A percentile compares a stretch with the other conserved stretches of the same genome.
phyloP scores from a whole-genome alignment of 1,284 basidiomycete genomes.

The Coniferiporia sulphurascens region DNA sequence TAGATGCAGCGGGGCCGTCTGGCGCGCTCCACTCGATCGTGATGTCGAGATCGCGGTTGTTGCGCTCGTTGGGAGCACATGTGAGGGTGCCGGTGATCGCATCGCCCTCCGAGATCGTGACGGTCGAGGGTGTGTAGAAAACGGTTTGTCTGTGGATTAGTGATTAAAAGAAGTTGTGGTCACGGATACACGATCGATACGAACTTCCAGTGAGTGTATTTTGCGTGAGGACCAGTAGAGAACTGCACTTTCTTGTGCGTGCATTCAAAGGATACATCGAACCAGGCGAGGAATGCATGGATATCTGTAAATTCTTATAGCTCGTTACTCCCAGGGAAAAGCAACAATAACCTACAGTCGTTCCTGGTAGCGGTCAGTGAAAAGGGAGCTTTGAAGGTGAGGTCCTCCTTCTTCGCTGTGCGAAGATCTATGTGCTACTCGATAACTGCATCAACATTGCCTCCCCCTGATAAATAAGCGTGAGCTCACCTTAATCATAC shows the following conservation, averaged over 20 bases:
- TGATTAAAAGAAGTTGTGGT: neutral
- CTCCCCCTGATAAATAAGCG: constrained; percentile 4
- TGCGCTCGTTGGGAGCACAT: constrained; percentile 84
- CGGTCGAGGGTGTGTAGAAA: constrained; percentile 83
- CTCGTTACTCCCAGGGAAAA: neutral
- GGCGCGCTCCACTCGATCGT: constrained; percentile 61
- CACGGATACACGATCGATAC: constrained; percentile 24
- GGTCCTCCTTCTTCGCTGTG: constrained; percentile 93
- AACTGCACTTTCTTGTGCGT: constrained; percentile 96
- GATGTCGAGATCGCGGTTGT: constrained; percentile 93
- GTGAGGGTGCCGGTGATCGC: constrained; percentile 64
- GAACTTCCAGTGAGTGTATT: constrained; percentile 97
- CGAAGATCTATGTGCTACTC: constrained; percentile 81
- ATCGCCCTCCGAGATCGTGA: constrained; percentile 65
- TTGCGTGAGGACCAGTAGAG: constrained; percentile 92
- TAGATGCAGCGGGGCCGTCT: constrained; percentile 33
- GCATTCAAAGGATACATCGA: constrained; percentile 94
- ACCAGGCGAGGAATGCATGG: constrained; percentile 99
- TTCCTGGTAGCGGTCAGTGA: constrained; percentile 80
- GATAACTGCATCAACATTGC: neutral
- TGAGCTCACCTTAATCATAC: constrained; percentile 64
- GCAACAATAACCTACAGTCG: constrained; percentile 66
- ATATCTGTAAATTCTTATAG: constrained; percentile 52
- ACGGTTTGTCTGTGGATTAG: constrained; percentile 74
- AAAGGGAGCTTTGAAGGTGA: constrained; percentile 83